Base-by-base conservation (phyloP, 257 asterid species). In the Capsicum pubescens region DNA sequence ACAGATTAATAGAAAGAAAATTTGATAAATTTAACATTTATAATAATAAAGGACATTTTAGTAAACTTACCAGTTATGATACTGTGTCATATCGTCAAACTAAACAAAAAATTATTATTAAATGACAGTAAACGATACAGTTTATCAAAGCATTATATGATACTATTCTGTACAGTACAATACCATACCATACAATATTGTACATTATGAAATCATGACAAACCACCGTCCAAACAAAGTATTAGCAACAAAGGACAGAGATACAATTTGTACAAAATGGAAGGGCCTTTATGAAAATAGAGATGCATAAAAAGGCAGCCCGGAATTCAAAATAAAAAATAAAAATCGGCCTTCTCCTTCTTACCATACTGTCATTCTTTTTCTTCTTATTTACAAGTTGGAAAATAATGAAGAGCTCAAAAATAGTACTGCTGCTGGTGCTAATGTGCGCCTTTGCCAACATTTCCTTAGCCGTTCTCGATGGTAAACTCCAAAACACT, bases 271-370 rank as follows among this genome's bases (percentile, higher is more conserved):
- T 1, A 50, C 9, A 42, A 88, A 86, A 83, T 48, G 66, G 57
- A 67, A 82, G 95, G 89, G 74, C 83, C 69, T 76, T 86, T 86
- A 44, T 6, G 83, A 82, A 86, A 12, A 72, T 4, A 46, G 83
- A 17, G 91, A 90, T 90, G 97, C 97, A 94, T 94, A 94, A 91
- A 92, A 90, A 5, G 89, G 86, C 85, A 36, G 83, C 32, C 52
- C 79, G 81, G 81, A 88, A 59, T 87, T 86, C 82, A 81, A 86
- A 78, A 44, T 88, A 86, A 16, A 52, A 46, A 78, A 44, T 88
- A 86, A 13, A 52, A 78, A 70, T 42, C 85, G 26, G 83, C 76
- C 77, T 39, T 13, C 50, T 39, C 39, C 68, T 46, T 60, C 69
- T 36, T 11, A 59, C n/a, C 42, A 9, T 15, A 59, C 79, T 42